Base-by-base conservation (phyloP, 495 filamentous ascomycete genomes). In the Hypoxylon perforatum region DNA sequence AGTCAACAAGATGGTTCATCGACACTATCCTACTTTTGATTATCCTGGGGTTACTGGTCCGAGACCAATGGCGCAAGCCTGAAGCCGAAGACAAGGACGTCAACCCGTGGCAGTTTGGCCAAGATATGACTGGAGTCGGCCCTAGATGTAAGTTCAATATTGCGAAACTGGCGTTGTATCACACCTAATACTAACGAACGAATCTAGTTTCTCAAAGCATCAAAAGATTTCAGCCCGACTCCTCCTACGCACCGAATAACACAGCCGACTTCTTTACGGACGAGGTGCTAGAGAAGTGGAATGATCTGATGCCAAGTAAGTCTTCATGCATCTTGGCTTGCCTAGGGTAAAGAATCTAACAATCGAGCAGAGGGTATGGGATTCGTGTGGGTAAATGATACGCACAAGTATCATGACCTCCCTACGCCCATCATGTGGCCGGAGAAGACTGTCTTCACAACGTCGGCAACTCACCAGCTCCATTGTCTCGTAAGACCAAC, bases 381-480 rank as follows among this genome's bases (percentile, higher is more conserved):
- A 1, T 82, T 82, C 70, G 78, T 81, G 46, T 79, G 77, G 73
- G 75, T 82, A 17, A 79, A 78, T 45, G 70, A 80, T 25, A 80
- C 80, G 3, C 28, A 75, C 21, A 74, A 75, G 41, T 81, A 82
- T 54, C 78, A 82, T 56, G 79, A 82, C 55, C 75, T 82, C 9
- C 80, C 80, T 15, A 75, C 65, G 4, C 80, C 80, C 9, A 77
- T 82, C 50, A 72, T 76, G 56, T 82, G 80, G 80, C 77, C 77
- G 1, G 77, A 81, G 28, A 81, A 78, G 73, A 81, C 80, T 22
- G 80, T 80, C 46, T 82, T 81, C 59, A 81, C 78, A 18, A 82
- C 79, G 10, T 80, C 79, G 0, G 63, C 78, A 46, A 82, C 79
- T 0, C 80, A 81, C 50, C 80, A 82, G 61, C 68, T 81, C 35